Conservation (phyloP, 768 basidiomycete genomes). For the Lentinus tigrinus region DNA sequence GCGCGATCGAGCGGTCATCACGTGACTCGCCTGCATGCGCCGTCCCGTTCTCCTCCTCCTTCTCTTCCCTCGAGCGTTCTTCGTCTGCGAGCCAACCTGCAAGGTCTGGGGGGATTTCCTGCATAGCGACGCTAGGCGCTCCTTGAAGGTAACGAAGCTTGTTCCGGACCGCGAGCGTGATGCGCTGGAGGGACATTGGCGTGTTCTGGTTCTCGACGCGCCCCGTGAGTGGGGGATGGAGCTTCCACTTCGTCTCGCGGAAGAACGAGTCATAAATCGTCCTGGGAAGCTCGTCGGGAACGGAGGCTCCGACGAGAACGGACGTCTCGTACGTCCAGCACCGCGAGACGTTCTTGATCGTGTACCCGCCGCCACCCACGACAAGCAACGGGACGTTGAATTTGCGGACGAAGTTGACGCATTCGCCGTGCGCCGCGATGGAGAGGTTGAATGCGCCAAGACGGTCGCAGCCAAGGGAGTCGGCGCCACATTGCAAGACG, state of each 20-base stretch:
- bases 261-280: slow-evolving; percentile 95
- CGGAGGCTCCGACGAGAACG: slow-evolving; percentile 77
- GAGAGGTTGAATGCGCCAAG: slow-evolving; percentile 97
- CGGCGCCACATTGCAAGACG: slow-evolving; percentile 96
- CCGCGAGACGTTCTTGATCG: slow-evolving; percentile 94
- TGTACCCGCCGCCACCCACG: slow-evolving; percentile 94
- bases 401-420: slow-evolving; percentile 93
- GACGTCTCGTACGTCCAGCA: slow-evolving; percentile 99
- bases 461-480: slow-evolving; percentile 92
- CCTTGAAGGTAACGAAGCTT: slow-evolving; percentile 92
- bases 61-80: slow-evolving; percentile 64
- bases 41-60: slow-evolving; percentile 64
- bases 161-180: slow-evolving; percentile 80
- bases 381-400: slow-evolving; percentile 90
- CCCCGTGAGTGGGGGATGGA: slow-evolving; percentile 89
- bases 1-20: slow-evolving; percentile 48
- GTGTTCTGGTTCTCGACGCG: slow-evolving; percentile 95
- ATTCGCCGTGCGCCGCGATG: slow-evolving; percentile 97
- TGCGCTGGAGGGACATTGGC: slow-evolving; percentile 76
- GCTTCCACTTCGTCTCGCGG: slow-evolving; percentile 84
- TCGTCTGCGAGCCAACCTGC: slow-evolving; percentile 75
- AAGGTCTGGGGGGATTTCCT: slow-evolving; percentile 92
- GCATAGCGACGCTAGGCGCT: slow-evolving; percentile 95
- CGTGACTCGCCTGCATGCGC: slow-evolving; percentile 56
- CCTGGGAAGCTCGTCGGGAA: slow-evolving; percentile 84